These are phyloP conservation scores for Boletus huronensis DNA, from an alignment of 768 basidiomycete species.

Conservation along the genomic window DNA sequence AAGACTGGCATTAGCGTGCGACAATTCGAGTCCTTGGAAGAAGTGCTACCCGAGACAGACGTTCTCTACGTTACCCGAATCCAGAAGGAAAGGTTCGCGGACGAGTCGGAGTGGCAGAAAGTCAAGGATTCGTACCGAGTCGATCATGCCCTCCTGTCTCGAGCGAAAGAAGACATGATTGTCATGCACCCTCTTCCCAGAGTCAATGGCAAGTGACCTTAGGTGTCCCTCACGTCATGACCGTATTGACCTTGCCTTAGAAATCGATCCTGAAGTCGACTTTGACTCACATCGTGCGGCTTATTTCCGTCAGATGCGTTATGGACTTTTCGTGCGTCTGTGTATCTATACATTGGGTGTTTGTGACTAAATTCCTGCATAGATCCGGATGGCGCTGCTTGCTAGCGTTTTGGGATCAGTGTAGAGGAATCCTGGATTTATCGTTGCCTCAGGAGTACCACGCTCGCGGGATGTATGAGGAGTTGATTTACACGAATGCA, in stretches of 20 bases:
- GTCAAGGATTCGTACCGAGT: conserved; percentile 92
- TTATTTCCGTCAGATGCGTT: conserved; percentile 98
- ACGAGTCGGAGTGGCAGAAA: conserved; percentile 77
- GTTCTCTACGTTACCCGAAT: conserved; percentile 96
- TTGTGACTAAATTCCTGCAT: not conserved
- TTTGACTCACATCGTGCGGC: conserved; percentile 92
- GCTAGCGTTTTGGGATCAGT: conserved; percentile 53
- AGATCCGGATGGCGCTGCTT: conserved; percentile 82
- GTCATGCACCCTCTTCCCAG: conserved; percentile 99
- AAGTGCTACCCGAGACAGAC: conserved; percentile 88
- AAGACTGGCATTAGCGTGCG: conserved; percentile 77
- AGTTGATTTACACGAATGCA: not conserved
- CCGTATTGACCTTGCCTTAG: conserved; percentile 39
- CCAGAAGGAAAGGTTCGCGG: conserved; percentile 90
- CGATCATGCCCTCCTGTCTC: conserved; percentile 88
- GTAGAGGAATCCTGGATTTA: not conserved
- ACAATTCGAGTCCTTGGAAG: conserved; percentile 85
- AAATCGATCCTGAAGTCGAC: conserved; percentile 98
- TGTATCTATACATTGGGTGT: not conserved
- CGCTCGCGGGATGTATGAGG: not conserved
- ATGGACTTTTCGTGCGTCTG: conserved; percentile 87
- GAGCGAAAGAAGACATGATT: conserved; percentile 96
- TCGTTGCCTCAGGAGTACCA: not conserved
- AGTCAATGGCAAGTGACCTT: conserved; percentile 62
- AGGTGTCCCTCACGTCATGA: not conserved